Conservation (phyloP, 2,329 filamentous ascomycete genomes). For the Orbilia blumenaviensis region DNA sequence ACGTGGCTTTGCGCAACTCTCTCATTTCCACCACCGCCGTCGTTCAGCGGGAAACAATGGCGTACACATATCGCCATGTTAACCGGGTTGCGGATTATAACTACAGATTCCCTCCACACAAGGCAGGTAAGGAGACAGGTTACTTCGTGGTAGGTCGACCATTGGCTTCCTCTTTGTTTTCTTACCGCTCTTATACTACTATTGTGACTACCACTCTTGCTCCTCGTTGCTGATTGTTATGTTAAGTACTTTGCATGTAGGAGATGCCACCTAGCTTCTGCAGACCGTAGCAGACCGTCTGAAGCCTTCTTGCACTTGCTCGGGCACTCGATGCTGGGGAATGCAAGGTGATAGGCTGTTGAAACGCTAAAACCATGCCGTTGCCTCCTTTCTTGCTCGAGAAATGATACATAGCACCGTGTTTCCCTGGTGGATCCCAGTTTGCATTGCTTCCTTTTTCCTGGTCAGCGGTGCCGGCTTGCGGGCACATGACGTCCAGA, state of each 20-base stretch:
- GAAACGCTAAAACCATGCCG: constrained; percentile 45
- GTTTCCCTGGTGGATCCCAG: constrained; percentile 27
- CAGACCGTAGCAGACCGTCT: neutral
- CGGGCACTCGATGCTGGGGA: constrained; percentile 19
- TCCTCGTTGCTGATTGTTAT: neutral
- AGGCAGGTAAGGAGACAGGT: neutral
- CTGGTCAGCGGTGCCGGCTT: constrained; percentile 15
- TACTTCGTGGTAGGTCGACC: neutral
- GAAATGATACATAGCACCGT: constrained; percentile 19
- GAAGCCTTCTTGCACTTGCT: constrained; percentile 1
- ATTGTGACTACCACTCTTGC: neutral
- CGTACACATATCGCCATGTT: constrained; percentile 40
- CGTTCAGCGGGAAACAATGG: constrained; percentile 34
- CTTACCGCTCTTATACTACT: neutral
- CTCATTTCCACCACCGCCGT: constrained; percentile 33
- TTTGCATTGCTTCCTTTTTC: constrained; percentile 31
- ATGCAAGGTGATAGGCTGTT: constrained; percentile 41
- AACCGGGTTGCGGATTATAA: neutral
- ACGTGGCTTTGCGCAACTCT: constrained; percentile 47
- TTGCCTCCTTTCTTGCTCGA: constrained; percentile 35
- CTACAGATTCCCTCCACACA: neutral
- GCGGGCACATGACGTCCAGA: constrained; percentile 39
- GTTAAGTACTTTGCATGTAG: neutral
- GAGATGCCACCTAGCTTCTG: neutral
- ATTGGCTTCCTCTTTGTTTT: neutral